Evolutionary conservation across 2,329 filamentous ascomycete species (phyloP).

Genomic region (Fusarium multiceps): DNA sequence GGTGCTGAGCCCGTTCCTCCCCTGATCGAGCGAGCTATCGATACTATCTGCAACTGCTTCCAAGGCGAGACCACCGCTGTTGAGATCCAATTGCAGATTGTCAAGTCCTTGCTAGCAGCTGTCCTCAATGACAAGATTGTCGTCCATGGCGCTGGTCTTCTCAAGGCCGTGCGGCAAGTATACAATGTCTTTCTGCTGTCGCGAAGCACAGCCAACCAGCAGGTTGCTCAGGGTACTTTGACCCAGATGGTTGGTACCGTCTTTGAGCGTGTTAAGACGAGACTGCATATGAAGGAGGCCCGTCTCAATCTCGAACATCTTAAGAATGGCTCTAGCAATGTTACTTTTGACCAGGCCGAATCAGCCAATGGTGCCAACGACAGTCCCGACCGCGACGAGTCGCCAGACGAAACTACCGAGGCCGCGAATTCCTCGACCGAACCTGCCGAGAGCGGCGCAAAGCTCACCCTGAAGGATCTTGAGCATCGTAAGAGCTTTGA

Average conservation of each 20-base stretch:
- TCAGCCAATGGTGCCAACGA: constrained; percentile 52
- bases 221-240: constrained; percentile 94
- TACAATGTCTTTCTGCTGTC: constrained; percentile 99
- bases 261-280: constrained; percentile 90
- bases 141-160: constrained; percentile 92
- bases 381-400: constrained; percentile 53
- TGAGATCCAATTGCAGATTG: constrained; percentile 96
- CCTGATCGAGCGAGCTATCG: constrained; percentile 95
- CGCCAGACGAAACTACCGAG: constrained; percentile 49
- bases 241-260: constrained; percentile 99
- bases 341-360: constrained; percentile 62
- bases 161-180: constrained; percentile 96
- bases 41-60: constrained; percentile 99
- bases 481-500: constrained; percentile 76
- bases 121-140: constrained; percentile 99
- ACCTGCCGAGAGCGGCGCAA: constrained; percentile 56
- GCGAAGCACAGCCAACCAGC: constrained; percentile 92
- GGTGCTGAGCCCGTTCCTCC: constrained; percentile 64
- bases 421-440: constrained; percentile 38
- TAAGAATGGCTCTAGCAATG: constrained; percentile 64
- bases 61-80: constrained; percentile 93
- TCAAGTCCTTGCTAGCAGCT: constrained; percentile 94
- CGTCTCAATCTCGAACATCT: constrained; percentile 68
- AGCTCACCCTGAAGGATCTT: constrained; percentile 74
- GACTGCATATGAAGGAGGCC: constrained; percentile 88